A percentile compares a stretch with the other conserved stretches of the same genome.
Conservation (phyloP, 495 filamentous ascomycete genomes). For the Annulohypoxylon moriforme region DNA sequence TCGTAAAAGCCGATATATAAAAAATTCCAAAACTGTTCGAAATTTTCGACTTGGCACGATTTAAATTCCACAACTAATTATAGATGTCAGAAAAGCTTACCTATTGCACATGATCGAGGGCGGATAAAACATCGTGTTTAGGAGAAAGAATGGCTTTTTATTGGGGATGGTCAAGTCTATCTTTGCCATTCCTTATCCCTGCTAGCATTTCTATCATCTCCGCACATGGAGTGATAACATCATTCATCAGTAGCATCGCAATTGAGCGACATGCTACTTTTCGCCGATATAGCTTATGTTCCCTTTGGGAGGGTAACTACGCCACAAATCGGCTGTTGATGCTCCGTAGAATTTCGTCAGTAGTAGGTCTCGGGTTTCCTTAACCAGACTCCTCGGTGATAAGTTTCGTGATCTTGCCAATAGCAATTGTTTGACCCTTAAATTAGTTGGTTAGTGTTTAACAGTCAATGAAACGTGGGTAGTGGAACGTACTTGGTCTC, state of each 20-base stretch:
- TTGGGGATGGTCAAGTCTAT: constrained; percentile 28
- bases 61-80: not conserved
- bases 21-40: not conserved
- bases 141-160: constrained; percentile 33
- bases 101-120: not conserved
- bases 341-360: constrained; percentile 10
- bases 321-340: not conserved
- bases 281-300: not conserved
- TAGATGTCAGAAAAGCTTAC: not conserved
- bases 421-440: constrained; percentile 92
- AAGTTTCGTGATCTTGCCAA: constrained; percentile 95
- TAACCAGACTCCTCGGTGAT: constrained; percentile 53
- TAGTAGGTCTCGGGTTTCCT: not conserved
- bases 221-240: not conserved
- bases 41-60: not conserved
- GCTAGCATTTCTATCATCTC: constrained; percentile 19
- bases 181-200: constrained; percentile 11
- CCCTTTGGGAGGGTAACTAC: not conserved
- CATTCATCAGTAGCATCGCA: not conserved
- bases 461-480: constrained; percentile 27
- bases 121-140: not conserved
- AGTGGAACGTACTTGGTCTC: constrained; percentile 78
- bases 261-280: not conserved
- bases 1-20: not conserved
- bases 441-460: constrained; percentile 36